Percentiles rank a stretch among this genome's conserved stretches.
phyloP scores from a whole-genome alignment of 345 rosid genomes.

The Boechera retrofracta region DNA sequence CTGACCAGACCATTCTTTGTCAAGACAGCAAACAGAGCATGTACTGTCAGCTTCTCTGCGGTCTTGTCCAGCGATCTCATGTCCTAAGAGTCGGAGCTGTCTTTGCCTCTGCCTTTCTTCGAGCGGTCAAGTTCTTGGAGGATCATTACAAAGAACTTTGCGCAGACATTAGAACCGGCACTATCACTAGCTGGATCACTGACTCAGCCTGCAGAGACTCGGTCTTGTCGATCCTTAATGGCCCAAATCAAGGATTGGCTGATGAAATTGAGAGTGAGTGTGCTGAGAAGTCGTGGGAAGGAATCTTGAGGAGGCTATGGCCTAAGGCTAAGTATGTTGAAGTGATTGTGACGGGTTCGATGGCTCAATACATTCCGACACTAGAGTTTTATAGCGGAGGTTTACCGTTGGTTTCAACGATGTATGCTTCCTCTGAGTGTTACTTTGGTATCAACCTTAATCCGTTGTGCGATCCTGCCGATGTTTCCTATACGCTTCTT shows the following conservation, averaged over 20 bases:
- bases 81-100: slow-evolving; percentile 88
- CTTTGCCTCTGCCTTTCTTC: slow-evolving; percentile 87
- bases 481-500: slow-evolving; percentile 89
- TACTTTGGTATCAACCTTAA: slow-evolving; percentile 85
- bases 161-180: slow-evolving; percentile 68
- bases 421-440: slow-evolving; percentile 97
- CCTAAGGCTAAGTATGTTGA: slow-evolving; percentile 88
- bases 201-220: slow-evolving; percentile 64
- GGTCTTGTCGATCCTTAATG: slow-evolving; percentile 52
- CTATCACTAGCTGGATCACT: slow-evolving; percentile 77
- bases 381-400: slow-evolving; percentile 90
- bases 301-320: slow-evolving; percentile 82
- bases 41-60: slow-evolving; percentile 92
- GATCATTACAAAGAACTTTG: slow-evolving; percentile 78
- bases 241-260: slow-evolving; percentile 60
- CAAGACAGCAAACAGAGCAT: slow-evolving; percentile 93
- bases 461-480: slow-evolving; percentile 72
- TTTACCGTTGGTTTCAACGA: slow-evolving; percentile 79
- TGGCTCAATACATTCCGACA: slow-evolving; percentile 92
- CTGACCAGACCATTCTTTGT: slow-evolving; percentile 88
- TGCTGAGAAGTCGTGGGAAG: slow-evolving; percentile 72
- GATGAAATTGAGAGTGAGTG: slow-evolving; percentile 61
- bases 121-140: slow-evolving; percentile 88
- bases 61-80: slow-evolving; percentile 71
- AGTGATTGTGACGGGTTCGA: slow-evolving; percentile 89